Evolutionary conservation across 106 monocot genomes (phyloP), one percentile per base, ranked within the genome.

Genomic region (Allium cepa): DNA sequence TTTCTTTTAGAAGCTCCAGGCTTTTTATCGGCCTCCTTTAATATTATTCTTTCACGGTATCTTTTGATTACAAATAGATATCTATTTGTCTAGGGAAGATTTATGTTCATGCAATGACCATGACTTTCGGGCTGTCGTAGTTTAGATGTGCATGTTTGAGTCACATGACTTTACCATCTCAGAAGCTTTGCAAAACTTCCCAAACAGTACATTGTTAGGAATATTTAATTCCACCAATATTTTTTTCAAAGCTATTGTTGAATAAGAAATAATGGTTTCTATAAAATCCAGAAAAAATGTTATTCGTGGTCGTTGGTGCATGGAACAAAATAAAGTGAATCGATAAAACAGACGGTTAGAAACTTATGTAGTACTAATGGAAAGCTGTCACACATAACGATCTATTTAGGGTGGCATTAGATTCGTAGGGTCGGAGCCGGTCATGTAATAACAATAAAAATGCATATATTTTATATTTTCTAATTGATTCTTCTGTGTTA

Each of bases 21-120:
- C 70, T 76, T 77, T 78, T 66, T 79, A 52, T 99, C 99, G 48
- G 99, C 83, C 56, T 99, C 99, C 57, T 79, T 90, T 73, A 93
- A 59, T 8, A 79, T 4, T 79, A 99, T 80, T 47, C 47, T 87
- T 76, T 93, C 99, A 57, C 85, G 75, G 72, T 81, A 90, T 45
- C 60, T 77, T 64, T 64, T 68, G 27, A 83, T 67, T 74, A 87
- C 74, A 58, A 56, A n/a, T 71, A 55, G 50, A 36, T 13, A 90
- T 65, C 61, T 59, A 53, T 11, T 72, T 65, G 69, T 82, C 83
- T 58, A 74, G 18, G 51, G 63, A 67, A 75, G 79, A 36, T 22
- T 18, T 57, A 73, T 16, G 47, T 76, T 53, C 63, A 66, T 47
- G 59, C 47, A 60, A 74, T 50, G 73, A 59, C 52, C 14, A 49